These are phyloP conservation scores for Malus asiatica DNA, from an alignment of 306 rosid genomes.

Conservation along the genomic window DNA sequence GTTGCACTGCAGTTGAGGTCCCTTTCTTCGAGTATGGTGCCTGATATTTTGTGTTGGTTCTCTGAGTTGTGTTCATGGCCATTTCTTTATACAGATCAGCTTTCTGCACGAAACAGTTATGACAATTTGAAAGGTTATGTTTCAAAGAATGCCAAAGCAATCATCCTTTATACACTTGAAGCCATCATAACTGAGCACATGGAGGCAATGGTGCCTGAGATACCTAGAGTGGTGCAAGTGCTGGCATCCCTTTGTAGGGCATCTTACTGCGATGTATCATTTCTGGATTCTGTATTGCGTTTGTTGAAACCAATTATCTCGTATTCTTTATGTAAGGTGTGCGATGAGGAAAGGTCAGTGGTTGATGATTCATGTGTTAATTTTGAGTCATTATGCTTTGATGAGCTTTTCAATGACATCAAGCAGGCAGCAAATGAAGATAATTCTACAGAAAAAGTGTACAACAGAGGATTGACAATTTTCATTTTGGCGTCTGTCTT, in stretches of 20 bases:
- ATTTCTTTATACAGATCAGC: conserved; percentile 31
- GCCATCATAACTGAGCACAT: conserved; percentile 78
- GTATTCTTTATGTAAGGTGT: conserved; percentile 60
- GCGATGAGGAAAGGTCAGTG: conserved; percentile 54
- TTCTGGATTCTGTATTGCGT: conserved; percentile 66
- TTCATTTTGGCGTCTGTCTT: conserved; percentile 75
- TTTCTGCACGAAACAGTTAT: conserved; percentile 31
- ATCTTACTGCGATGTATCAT: conserved; percentile 77
- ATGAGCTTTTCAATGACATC: conserved; percentile 53
- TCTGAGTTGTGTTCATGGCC: conserved; percentile 81
- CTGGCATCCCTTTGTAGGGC: conserved; percentile 71
- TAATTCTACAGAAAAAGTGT: conserved; percentile 34
- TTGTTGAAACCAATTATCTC: conserved; percentile 82
- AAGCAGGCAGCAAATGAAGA: conserved; percentile 32
- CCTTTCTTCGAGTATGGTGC: conserved; percentile 60
- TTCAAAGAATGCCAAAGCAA: conserved; percentile 82
- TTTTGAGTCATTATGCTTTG: conserved; percentile 82
- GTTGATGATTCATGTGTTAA: conserved; percentile 59
- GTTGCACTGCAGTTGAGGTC: conserved; percentile 84
- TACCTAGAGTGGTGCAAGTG: conserved; percentile 73
- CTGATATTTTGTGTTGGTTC: conserved; percentile 87
- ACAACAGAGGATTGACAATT: conserved; percentile 61
- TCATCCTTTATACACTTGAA: conserved; percentile 73
- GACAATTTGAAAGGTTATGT: conserved; percentile 58
- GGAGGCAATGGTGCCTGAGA: conserved; percentile 91